These are phyloP conservation scores for Hypoxylon sp. DNA, from an alignment of 2,329 filamentous ascomycete genomes.

Conservation along the genomic window DNA sequence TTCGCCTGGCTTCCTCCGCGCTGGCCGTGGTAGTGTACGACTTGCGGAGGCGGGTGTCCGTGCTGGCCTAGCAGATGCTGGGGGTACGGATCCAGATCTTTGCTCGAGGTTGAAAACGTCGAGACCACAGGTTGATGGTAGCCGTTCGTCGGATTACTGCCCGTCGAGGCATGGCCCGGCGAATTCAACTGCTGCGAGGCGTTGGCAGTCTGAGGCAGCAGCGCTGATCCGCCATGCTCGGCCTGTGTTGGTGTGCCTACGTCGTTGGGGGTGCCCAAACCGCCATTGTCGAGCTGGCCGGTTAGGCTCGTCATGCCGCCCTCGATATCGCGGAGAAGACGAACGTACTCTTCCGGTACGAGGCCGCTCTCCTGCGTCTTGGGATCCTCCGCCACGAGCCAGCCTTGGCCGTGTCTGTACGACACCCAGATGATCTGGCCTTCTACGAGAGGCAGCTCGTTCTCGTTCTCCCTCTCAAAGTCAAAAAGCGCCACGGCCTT, in stretches of 20 bases:
- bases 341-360: conserved; percentile 95
- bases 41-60: conserved; percentile 69
- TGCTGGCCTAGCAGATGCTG: conserved; percentile 70
- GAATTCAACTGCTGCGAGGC: conserved; percentile 13
- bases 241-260: conserved; percentile 68
- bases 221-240: conserved; percentile 55
- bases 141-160: conserved; percentile 60
- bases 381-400: conserved; percentile 95
- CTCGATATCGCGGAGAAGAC: conserved; percentile 90
- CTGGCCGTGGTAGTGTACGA: conserved; percentile 73
- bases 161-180: conserved; percentile 54
- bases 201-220: conserved; percentile 24
- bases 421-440: conserved; percentile 97
- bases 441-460: conserved; percentile 90
- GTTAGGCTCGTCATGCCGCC: conserved; percentile 81
- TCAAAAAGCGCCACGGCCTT: conserved; percentile 96
- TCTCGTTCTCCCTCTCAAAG: conserved; percentile 94
- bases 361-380: conserved; percentile 93
- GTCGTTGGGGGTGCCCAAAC: conserved; percentile 61
- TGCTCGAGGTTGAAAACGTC: conserved; percentile 74
- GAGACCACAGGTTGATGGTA: conserved; percentile 74
- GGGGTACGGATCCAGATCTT: conserved; percentile 72
- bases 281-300: conserved; percentile 64
- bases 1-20: conserved; percentile 72
- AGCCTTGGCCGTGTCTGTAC: conserved; percentile 94